Conservation (phyloP, 2,329 filamentous ascomycete species). For the Colletotrichum tropicale region DNA sequence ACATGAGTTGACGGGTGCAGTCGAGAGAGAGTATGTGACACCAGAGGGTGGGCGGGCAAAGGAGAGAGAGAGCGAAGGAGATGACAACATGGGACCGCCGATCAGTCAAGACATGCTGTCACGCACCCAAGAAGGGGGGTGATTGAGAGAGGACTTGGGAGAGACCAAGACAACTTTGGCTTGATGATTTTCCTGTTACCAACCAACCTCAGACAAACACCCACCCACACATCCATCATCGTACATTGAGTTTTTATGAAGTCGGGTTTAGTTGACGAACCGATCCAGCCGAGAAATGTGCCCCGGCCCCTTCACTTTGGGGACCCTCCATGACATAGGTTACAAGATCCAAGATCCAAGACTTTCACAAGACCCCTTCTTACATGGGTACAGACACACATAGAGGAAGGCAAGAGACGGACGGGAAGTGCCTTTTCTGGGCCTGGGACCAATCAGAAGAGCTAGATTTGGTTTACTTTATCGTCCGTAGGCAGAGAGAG, state of each 20-base stretch:
- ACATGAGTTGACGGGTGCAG: not conserved
- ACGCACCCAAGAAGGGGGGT: not conserved
- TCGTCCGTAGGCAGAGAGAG: not conserved
- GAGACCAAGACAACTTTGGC: not conserved
- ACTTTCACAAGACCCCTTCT: not conserved
- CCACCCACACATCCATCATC: not conserved
- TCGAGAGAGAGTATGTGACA: not conserved
- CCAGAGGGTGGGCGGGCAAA: not conserved
- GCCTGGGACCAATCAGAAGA: not conserved
- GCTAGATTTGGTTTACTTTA: not conserved
- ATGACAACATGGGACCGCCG: not conserved
- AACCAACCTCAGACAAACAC: slow-evolving; percentile 4
- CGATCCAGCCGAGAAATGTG: not conserved
- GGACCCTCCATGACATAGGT: not conserved
- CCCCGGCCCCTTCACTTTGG: not conserved
- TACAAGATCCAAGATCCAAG: not conserved
- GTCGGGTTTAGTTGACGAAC: not conserved
- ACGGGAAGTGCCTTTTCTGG: not conserved
- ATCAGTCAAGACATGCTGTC: not conserved
- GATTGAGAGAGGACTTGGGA: not conserved
- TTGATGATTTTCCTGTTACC: not conserved
- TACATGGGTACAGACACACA: not conserved
- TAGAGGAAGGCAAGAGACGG: not conserved
- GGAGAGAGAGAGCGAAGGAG: not conserved
- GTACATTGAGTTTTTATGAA: not conserved